A percentile compares a stretch with the other conserved stretches of the same genome.
phyloP scores from a whole-genome alignment of 768 basidiomycete genomes.

The Collybiopsis luxurians region DNA sequence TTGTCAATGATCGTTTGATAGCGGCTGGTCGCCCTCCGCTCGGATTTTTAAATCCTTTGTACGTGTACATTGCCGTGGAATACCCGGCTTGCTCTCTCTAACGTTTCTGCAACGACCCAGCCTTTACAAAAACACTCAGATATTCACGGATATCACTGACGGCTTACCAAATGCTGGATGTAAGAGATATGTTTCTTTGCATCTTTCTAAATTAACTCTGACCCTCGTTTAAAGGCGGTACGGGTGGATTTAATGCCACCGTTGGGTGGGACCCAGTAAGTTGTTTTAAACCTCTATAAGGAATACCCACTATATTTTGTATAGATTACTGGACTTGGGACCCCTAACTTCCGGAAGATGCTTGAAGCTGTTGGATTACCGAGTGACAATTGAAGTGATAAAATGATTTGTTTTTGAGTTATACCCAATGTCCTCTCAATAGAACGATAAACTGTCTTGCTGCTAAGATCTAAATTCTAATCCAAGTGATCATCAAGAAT shows the following conservation, averaged over 20 bases:
- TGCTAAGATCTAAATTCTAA: too few relatives aligned
- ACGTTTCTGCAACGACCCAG: not conserved
- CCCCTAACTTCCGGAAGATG: constrained; percentile 3
- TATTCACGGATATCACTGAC: constrained; percentile 9
- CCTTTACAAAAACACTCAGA: constrained; percentile 6
- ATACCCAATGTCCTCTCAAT: too few relatives aligned
- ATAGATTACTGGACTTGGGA: constrained; percentile 7
- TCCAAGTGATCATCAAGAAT: too few relatives aligned
- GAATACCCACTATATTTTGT: not conserved
- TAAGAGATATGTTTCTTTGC: not conserved
- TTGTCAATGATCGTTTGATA: constrained; percentile 43
- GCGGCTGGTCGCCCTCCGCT: constrained; percentile 28
- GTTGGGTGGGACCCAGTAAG: constrained; percentile 4
- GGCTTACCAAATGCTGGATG: not conserved
- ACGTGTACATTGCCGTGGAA: not conserved
- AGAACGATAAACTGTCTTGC: too few relatives aligned
- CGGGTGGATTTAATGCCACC: constrained; percentile 5
- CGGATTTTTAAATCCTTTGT: constrained; percentile 44
- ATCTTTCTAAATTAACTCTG: not conserved
- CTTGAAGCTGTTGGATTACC: constrained; percentile 2
- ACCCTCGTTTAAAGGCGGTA: not conserved
- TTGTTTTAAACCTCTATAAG: not conserved
- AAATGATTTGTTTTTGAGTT: not conserved
- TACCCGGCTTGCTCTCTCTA: not conserved
- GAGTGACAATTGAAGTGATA: not conserved